Evolutionary conservation across 345 rosid genomes (phyloP).

Genomic region (Brassica cretica): DNA sequence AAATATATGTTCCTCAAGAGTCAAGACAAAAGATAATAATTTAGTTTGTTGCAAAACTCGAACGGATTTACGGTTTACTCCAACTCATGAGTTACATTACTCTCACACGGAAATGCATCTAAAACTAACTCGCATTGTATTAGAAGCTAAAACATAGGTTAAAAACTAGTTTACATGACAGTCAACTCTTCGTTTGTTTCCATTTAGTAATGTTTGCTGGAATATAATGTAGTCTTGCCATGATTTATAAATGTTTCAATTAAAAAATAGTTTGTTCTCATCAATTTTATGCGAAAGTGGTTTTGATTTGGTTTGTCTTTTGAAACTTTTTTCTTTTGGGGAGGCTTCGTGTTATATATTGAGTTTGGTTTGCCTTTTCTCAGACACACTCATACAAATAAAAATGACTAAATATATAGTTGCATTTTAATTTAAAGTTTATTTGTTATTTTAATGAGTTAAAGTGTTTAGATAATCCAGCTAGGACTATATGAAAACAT

Average conservation of each 20-base stretch:
- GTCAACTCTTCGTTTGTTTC: no score
- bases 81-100: neutral
- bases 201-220: no score
- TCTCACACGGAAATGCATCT: neutral
- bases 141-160: neutral
- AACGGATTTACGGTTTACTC: neutral
- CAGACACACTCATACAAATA: slow-evolving; percentile 24
- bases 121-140: neutral
- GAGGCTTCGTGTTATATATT: neutral
- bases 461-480: slow-evolving; percentile 29
- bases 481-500: slow-evolving; percentile 7
- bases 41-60: neutral
- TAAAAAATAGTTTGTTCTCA: neutral
- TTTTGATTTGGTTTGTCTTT: no score
- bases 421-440: slow-evolving; percentile 2
- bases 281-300: neutral
- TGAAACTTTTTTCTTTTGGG: no score
- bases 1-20: neutral
- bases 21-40: neutral
- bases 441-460: slow-evolving; percentile 11
- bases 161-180: no score
- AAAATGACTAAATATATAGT: slow-evolving; percentile 3
- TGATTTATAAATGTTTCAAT: no score
- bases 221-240: no score
- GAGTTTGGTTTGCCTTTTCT: slow-evolving; percentile 25